Evolutionary conservation across 495 filamentous ascomycete genomes (phyloP), one percentile per base, ranked within the genome.

Genomic region (Articulospora tetracladia): DNA sequence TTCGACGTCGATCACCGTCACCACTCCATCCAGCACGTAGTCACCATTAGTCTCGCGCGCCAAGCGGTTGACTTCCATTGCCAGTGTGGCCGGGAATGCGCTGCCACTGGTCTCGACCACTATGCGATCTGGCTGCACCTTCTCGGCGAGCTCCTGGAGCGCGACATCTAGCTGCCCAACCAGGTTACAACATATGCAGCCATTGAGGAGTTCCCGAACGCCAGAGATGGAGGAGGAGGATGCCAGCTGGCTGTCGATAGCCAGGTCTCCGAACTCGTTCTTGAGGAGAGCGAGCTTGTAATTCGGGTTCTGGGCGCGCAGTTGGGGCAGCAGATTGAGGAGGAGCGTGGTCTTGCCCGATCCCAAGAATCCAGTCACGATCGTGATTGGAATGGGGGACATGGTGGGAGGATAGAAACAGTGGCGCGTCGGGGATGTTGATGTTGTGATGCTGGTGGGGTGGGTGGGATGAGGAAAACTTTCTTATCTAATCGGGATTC

Each of bases 171-270:
- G 82, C 72, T 94, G 89, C 2, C 94, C 94, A 54, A 98, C 92
- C 17, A 97, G 86, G 69, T 97, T 98, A 76, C 94, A 98, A 79
- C 94, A 98, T 69, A 98, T 97, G 73, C 94, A 98, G 62, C 94
- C 94, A 68, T 95, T 93, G 20, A 98, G 85, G 2, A 98, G 78
- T 69, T 98, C 94, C 66, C 86, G 86, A 19, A 95, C 92, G 55
- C 91, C 93, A n/a, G 88, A 83, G 66, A 98, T 91, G 32, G 92
- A 85, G 57, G 81, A 77, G 2, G 88, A 85, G 0, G 88, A 79
- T 46, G 94, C 92, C 19, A 98, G 83, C 71, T 95, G 91, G 11
- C 88, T 92, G 80, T 98, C 94, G 71, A 98, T 80, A 25, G 91
- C 92, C 19, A 98, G 72, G 72, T 98, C 93, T 68, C 94, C 94